Percentiles rank a stretch among this genome's conserved stretches.
Evolutionary conservation across 1,284 basidiomycete species (phyloP).

Genomic region (Irpex sp.): DNA sequence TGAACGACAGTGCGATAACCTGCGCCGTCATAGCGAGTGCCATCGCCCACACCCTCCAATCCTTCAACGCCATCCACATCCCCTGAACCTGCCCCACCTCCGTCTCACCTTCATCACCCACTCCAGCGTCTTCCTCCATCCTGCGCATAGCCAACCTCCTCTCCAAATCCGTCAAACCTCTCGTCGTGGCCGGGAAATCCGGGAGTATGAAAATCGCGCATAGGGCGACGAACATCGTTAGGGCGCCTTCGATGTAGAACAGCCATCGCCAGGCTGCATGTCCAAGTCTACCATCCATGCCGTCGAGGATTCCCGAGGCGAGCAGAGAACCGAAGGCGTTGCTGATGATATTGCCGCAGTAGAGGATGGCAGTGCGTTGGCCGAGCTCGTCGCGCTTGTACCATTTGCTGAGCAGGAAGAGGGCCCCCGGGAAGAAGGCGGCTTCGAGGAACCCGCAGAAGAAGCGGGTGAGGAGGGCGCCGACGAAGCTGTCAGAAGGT

Average conservation of each 20-base stretch:
- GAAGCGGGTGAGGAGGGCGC: constrained; percentile 72
- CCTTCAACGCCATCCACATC: constrained; percentile 56
- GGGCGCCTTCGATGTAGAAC: constrained; percentile 69
- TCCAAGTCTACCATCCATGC: constrained; percentile 70
- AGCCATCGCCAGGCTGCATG: constrained; percentile 76
- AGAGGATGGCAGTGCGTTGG: constrained; percentile 72
- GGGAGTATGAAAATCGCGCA: constrained; percentile 68
- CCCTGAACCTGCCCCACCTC: constrained; percentile 35
- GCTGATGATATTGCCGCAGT: constrained; percentile 70
- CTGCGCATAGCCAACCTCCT: constrained; percentile 62
- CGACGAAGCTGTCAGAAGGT: constrained; percentile 48
- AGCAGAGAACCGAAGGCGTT: constrained; percentile 83
- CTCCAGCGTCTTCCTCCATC: constrained; percentile 71
- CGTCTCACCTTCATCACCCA: constrained; percentile 40
- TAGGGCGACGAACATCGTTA: constrained; percentile 64
- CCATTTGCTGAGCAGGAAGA: constrained; percentile 70
- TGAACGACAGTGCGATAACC: constrained; percentile 67
- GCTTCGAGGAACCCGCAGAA: constrained; percentile 71
- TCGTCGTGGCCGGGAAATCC: constrained; percentile 64
- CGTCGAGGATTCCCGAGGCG: constrained; percentile 67
- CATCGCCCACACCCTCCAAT: constrained; percentile 76
- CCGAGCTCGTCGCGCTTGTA: constrained; percentile 68
- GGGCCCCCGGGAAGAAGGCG: constrained; percentile 69
- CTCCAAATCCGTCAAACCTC: constrained; percentile 51
- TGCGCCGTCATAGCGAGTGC: constrained; percentile 45